A percentile compares a stretch with the other conserved stretches of the same genome.
phyloP scores from a whole-genome alignment of 805 yeast species.

The Jamesozyma hellenica region DNA sequence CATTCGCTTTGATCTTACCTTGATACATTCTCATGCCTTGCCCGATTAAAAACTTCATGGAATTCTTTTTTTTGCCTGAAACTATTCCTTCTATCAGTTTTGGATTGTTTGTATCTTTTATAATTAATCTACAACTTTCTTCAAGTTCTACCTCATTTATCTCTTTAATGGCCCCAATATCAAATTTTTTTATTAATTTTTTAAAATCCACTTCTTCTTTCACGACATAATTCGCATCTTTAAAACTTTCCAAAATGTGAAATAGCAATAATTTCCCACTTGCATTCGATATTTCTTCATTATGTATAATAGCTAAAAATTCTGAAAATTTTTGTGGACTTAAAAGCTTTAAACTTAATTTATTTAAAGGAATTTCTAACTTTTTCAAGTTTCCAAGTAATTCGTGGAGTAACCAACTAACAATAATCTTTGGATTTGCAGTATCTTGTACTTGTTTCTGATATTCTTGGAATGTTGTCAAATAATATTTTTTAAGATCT shows the following conservation, averaged over 20 bases:
- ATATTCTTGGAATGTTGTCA: conserved; percentile 29
- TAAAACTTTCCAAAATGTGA: conserved; percentile 46
- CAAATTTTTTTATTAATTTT: conserved; percentile 45
- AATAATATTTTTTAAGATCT: conserved; percentile 44
- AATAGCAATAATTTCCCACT: conserved; percentile 58
- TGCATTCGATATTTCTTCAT: conserved; percentile 44
- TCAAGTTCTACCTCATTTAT: conserved; percentile 30
- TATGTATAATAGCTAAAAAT: conserved; percentile 42
- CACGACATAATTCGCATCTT: conserved; percentile 23
- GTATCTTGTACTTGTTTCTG: conserved; percentile 20
- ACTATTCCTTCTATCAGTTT: conserved; percentile 48
- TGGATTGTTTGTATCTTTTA: conserved; percentile 33
- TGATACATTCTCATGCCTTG: conserved; percentile 71
- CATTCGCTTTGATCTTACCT: conserved; percentile 40
- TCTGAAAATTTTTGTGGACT: conserved; percentile 42
- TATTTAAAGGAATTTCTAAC: conserved; percentile 30
- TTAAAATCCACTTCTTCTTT: conserved; percentile 22
- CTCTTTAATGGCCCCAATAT: conserved; percentile 30
- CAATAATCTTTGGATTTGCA: conserved; percentile 34
- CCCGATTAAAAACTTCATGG: conserved; percentile 74
- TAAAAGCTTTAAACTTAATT: conserved; percentile 24
- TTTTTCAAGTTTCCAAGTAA: conserved; percentile 59
- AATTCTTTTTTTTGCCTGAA: conserved; percentile 47
- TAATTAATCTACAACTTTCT: conserved; percentile 36
- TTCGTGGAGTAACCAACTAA: conserved; percentile 80